These are phyloP conservation scores for Candida caryicola DNA, from an alignment of 805 yeast species.

Conservation along the genomic window DNA sequence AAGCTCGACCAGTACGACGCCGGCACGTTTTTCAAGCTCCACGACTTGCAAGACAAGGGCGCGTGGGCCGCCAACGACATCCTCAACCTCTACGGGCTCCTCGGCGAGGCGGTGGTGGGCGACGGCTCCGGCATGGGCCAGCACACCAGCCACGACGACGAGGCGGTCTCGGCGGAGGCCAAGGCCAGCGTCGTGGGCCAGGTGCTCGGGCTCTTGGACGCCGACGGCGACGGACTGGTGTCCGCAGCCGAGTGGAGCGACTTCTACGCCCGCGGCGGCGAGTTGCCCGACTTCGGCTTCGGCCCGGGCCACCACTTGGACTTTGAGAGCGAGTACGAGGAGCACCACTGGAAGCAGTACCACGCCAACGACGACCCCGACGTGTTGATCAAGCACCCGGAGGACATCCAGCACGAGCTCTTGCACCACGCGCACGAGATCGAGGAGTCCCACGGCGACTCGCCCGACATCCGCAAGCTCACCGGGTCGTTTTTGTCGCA, in stretches of 20 bases:
- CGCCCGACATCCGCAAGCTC: slow-evolving; percentile 26
- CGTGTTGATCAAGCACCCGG: slow-evolving; percentile 74
- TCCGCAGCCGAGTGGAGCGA: slow-evolving; percentile 66
- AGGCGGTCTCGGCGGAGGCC: slow-evolving; percentile 49
- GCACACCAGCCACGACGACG: slow-evolving; percentile 59
- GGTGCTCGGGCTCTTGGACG: slow-evolving; percentile 61
- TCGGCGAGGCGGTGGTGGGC: slow-evolving; percentile 71
- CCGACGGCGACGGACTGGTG: slow-evolving; percentile 62
- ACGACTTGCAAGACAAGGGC: slow-evolving; percentile 65
- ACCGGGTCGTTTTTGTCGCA: slow-evolving; percentile 30
- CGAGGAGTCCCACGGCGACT: slow-evolving; percentile 47
- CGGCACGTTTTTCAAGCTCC: slow-evolving; percentile 72
- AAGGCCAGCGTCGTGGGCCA: slow-evolving; percentile 53
- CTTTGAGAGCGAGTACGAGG: slow-evolving; percentile 89
- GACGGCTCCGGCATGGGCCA: slow-evolving; percentile 88
- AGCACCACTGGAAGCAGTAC: slow-evolving; percentile 88
- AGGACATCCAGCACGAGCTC: slow-evolving; percentile 84
- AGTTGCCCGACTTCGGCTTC: slow-evolving; percentile 86
- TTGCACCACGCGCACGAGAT: slow-evolving; percentile 84
- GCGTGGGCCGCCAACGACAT: slow-evolving; percentile 58
- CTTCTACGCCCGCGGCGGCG: slow-evolving; percentile 60
- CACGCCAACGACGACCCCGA: slow-evolving; percentile 81
- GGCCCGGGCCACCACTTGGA: slow-evolving; percentile 95
- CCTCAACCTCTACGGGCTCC: slow-evolving; percentile 75
- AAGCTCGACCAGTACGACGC: slow-evolving; percentile 71